Evolutionary conservation across 179 eudicot genomes (phyloP), one percentile per base, ranked within the genome.

Genomic region (Beta macrorhiza): DNA sequence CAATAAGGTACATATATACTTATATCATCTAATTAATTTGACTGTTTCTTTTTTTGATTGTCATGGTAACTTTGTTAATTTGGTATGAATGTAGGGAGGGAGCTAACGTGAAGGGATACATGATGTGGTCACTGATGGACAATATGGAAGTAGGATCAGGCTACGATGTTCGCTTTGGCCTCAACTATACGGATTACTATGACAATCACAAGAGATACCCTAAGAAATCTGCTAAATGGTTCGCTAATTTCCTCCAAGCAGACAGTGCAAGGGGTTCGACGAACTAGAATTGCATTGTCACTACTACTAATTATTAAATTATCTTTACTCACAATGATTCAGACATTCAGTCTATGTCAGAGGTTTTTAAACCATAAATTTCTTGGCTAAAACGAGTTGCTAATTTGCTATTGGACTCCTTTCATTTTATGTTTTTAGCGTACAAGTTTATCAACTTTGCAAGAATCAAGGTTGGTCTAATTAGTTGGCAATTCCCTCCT

Each of bases 61-160:
- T 5, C 4, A 44, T 42, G 44, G 32, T 25, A 25, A 25, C 25
- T 25, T 25, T 25, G 25, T 25, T 25, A 25, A 25, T 25, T 25
- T 12, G 2, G 5, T 52, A 11, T 13, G 7, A 42, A 52, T 78
- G 74, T 37, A 79, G 81, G 68, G 81, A 69, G 10, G 81, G 81
- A 56, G 81, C 81, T 0, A 56, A 78, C 12, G 81, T 78, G 56
- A 78, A 53, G n/a, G 81, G 81, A 0, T 68, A 78, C 7, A 56
- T 79, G 2, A 44, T 57, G n/a, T 79, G 82, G 82, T 1, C 77
- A 45, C 29, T 79, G 47, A 79, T 79, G 77, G 82, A 79, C 77
- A 79, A 79, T 22, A 71, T 79, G 82, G 77, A 79, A 79, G 71
- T 79, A 1, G 82, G 82, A 20, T 47, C 59, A 44, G 82, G 77